These are phyloP conservation scores for Dothidotthia symphoricarpi DNA, from an alignment of 2,329 filamentous ascomycete species.

Conservation along the genomic window DNA sequence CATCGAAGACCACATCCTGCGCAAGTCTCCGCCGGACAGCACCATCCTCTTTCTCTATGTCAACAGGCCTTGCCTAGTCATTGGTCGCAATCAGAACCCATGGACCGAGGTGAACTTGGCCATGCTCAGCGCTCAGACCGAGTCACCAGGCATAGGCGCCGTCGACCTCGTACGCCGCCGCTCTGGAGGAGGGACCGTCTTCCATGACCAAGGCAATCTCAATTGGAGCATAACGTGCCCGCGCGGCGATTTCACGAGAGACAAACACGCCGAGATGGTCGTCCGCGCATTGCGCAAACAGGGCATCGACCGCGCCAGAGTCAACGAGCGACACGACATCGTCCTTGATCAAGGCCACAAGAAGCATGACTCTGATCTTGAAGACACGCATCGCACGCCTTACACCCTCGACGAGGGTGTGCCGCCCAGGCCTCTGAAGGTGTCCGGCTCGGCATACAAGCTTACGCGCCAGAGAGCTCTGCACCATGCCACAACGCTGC, in stretches of 20 bases:
- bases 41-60: conserved; percentile 82
- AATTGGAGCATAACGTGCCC: conserved; percentile 94
- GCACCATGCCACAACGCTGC: conserved; percentile 89
- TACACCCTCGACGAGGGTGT: conserved; percentile 39
- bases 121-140: conserved; percentile 52
- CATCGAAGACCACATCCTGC: conserved; percentile 86
- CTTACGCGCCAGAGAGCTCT: conserved; percentile 76
- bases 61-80: conserved; percentile 82
- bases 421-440: conserved; percentile 58
- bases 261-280: conserved; percentile 90
- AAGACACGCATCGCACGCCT: conserved; percentile 48
- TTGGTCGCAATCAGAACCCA: conserved; percentile 96
- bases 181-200: conserved; percentile 88
- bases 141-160: conserved; percentile 42
- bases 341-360: conserved; percentile 61
- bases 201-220: conserved; percentile 88
- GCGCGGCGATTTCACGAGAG: conserved; percentile 70
- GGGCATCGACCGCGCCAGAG: conserved; percentile 60
- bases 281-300: conserved; percentile 71
- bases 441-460: conserved; percentile 95
- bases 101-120: conserved; percentile 86
- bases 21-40: conserved; percentile 68
- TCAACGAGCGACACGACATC: conserved; percentile 93
- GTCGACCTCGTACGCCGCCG: conserved; percentile 74
- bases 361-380: conserved; percentile 24